Evolutionary conservation across 495 filamentous ascomycete genomes (phyloP).

Genomic region (Pyrenopolyporus hunteri): DNA sequence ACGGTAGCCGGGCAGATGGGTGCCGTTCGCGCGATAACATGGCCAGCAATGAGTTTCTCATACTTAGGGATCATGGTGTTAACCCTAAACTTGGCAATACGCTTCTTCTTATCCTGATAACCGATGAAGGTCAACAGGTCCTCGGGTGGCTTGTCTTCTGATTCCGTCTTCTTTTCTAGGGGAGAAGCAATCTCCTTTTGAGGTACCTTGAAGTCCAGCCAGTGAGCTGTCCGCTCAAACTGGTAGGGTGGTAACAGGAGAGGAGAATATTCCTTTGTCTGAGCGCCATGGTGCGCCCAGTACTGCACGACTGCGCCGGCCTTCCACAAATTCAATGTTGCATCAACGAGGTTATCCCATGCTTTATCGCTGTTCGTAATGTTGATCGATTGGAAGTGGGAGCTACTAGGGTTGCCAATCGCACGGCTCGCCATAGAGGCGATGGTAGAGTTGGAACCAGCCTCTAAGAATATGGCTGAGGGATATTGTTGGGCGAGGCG

Average conservation of each 20-base stretch:
- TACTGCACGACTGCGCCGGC: constrained; percentile 46
- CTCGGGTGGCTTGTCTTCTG: constrained; percentile 27
- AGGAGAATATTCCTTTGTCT: constrained; percentile 44
- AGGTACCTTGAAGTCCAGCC: constrained; percentile 42
- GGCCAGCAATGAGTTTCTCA: constrained; percentile 46
- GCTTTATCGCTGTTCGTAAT: constrained; percentile 48
- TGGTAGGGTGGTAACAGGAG: constrained; percentile 54
- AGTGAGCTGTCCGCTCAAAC: constrained; percentile 47
- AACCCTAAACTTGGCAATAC: constrained; percentile 52
- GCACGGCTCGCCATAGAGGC: constrained; percentile 53
- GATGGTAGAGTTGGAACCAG: constrained; percentile 57
- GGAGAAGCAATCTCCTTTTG: constrained; percentile 8
- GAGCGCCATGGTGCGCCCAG: constrained; percentile 55
- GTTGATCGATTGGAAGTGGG: constrained; percentile 54
- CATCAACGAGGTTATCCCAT: constrained; percentile 47
- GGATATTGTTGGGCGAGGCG: constrained; percentile 49
- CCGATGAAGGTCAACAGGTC: constrained; percentile 50
- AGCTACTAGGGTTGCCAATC: constrained; percentile 21
- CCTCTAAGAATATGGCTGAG: constrained; percentile 56
- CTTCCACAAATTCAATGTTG: constrained; percentile 57
- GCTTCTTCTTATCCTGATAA: constrained; percentile 48
- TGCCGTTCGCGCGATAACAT: constrained; percentile 54
- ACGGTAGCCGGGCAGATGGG: constrained; percentile 58
- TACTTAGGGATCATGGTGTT: constrained; percentile 53
- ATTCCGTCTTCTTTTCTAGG: background rate